phyloP scores from a whole-genome alignment of 2,329 filamentous ascomycete species.

The Albifimbria verrucaria region DNA sequence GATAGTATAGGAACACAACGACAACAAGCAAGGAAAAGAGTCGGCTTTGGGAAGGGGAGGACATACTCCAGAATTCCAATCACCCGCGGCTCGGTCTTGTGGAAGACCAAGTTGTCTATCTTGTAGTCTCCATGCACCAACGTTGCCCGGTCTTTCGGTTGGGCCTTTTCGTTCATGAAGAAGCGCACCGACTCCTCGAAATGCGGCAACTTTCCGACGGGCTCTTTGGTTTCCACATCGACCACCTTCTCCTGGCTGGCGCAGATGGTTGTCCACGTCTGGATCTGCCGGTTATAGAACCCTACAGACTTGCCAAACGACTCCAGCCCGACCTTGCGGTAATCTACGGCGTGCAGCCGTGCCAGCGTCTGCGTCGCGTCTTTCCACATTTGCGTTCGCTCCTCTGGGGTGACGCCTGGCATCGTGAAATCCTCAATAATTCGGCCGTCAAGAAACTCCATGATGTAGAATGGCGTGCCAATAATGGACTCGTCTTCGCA shows the following conservation, averaged over 20 bases:
- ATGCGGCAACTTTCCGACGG: constrained; percentile 80
- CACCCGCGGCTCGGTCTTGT: constrained; percentile 81
- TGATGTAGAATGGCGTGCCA: constrained; percentile 94
- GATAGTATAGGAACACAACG: too few species aligned
- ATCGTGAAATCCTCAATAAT: constrained; percentile 89
- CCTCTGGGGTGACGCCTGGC: constrained; percentile 64
- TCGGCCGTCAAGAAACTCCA: constrained; percentile 91
- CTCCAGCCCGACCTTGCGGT: constrained; percentile 63
- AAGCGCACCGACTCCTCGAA: constrained; percentile 77
- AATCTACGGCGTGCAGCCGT: constrained; percentile 74
- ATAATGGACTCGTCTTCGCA: constrained; percentile 80
- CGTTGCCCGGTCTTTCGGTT: constrained; percentile 73
- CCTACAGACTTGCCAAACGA: constrained; percentile 69
- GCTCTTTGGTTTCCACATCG: constrained; percentile 72
- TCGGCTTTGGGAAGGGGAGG: not conserved
- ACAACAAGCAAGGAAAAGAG: not conserved
- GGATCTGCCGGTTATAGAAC: constrained; percentile 84
- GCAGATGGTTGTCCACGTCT: constrained; percentile 77
- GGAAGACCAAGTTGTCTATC: constrained; percentile 86
- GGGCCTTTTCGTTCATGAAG: constrained; percentile 65
- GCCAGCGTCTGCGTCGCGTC: constrained; percentile 81
- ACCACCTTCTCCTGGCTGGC: constrained; percentile 69
- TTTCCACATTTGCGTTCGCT: constrained; percentile 80
- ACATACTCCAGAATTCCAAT: constrained; percentile 85
- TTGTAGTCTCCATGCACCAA: constrained; percentile 97